Evolutionary conservation across 805 yeast species (phyloP), one percentile per base, ranked within the genome.

Genomic region (Candida coquimbonensis): DNA sequence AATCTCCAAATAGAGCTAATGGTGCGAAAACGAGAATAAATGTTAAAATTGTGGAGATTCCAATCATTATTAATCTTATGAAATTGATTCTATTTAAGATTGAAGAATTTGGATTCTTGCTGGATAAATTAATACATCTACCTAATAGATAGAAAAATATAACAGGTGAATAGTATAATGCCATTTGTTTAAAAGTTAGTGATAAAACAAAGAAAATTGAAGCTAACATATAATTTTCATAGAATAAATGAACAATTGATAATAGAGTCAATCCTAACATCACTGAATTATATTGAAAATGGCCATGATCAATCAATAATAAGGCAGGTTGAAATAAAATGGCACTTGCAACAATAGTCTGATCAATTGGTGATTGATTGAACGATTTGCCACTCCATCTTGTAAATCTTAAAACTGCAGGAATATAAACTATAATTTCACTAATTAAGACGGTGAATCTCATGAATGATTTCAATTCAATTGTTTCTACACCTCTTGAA

Each of bases 181-280:
- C 86, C 98, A 93, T 93, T 59, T 91, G 99, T 63, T 93, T 93
- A 70, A 90, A 93, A 37, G 85, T 77, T 13, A 93, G 66, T 2
- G 96, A 77, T 39, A 80, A 58, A 3, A 88, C 84, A 62, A 90
- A 93, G 67, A 83, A 80, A 2, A 85, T 63, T 5, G 96, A 80
- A 0, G 95, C 91, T 11, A 80, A 53, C 9, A 81, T 72, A 45
- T 78, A 73, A 56, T 80, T 78, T 29, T 80, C 86, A 47, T 79
- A 75, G 31, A 83, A 59, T 34, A 91, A 68, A 49, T 80, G 81
- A 44, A 76, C 77, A 38, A 93, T 67, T 0, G 95, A 74, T 44
- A 80, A 67, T 26, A 88, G 69, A 6, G 91, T 74, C 16, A 91
- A 69, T 0, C 99, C 99, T 33, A 93, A 74, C 98, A 93, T 91